Conservation (phyloP, 2,329 filamentous ascomycete genomes). For the Colletotrichum sp. region DNA sequence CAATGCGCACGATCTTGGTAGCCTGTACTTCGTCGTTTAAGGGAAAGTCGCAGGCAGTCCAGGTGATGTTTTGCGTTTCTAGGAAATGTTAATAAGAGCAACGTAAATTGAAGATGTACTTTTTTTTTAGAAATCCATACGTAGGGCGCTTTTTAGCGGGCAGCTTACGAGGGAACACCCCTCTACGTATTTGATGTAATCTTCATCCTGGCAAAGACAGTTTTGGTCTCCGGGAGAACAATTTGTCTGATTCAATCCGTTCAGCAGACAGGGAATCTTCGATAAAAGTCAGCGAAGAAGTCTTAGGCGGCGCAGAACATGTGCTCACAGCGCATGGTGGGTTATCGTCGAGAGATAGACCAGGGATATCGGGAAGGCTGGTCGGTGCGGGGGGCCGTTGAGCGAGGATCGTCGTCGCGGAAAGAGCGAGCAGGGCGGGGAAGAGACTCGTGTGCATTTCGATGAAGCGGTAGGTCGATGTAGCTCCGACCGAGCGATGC, state of each 20-base stretch:
- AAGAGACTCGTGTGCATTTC: not conserved
- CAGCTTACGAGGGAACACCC: not conserved
- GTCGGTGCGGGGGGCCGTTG: not conserved
- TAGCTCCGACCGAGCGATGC: not conserved
- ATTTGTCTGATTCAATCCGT: not conserved
- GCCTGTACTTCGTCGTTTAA: not conserved
- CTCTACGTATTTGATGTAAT: not conserved
- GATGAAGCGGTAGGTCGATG: not conserved
- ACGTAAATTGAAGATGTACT: not conserved
- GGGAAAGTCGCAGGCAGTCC: constrained; percentile 1
- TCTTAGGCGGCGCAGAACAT: not conserved
- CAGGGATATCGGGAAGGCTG: not conserved
- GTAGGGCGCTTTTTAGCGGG: not conserved
- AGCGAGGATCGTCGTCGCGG: not conserved
- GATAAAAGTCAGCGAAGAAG: not conserved
- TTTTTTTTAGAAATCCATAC: not conserved
- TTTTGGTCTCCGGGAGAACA: not conserved
- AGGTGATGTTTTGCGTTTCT: constrained; percentile 4
- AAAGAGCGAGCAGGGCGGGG: not conserved
- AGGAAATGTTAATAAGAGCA: not conserved
- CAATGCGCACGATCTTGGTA: not conserved
- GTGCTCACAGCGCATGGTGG: constrained; percentile 2
- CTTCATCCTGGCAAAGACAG: not conserved
- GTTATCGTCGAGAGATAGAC: not conserved
- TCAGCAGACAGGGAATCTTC: constrained; percentile 2